Percentiles rank a stretch among this genome's conserved stretches.
Conservation (phyloP, 2,329 filamentous ascomycete genomes). For the Trichoderma aggressivum region DNA sequence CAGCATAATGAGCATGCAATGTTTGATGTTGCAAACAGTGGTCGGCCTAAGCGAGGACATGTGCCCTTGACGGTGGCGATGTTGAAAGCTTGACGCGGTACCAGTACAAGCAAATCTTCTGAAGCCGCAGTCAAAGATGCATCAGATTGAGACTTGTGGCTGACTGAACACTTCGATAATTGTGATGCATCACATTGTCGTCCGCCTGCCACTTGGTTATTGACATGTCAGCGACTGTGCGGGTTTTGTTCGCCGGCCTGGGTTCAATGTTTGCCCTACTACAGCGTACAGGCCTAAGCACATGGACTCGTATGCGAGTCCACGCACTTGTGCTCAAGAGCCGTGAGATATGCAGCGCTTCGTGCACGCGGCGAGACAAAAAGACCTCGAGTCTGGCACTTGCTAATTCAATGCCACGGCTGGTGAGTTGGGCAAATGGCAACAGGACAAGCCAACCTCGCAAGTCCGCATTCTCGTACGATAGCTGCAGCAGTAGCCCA, state of each 20-base stretch:
- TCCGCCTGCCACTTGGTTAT: neutral
- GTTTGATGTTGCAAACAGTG: neutral
- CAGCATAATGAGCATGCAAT: neutral
- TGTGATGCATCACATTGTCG: conserved; percentile 11
- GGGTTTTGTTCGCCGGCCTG: neutral
- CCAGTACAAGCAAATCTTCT: neutral
- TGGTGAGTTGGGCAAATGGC: neutral
- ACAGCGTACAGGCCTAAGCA: neutral
- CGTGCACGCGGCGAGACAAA: neutral
- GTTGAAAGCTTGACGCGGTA: neutral
- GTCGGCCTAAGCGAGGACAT: neutral
- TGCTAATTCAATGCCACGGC: neutral
- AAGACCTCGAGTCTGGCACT: neutral
- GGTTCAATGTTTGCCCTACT: neutral
- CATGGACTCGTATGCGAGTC: neutral
- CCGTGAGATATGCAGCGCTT: neutral
- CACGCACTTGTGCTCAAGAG: neutral
- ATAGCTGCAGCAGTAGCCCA: conserved; percentile 9
- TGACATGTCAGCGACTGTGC: neutral
- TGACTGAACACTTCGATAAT: neutral
- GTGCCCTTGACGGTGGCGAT: neutral
- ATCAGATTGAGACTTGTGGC: neutral
- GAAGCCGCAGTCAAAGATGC: neutral
- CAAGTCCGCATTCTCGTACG: neutral
- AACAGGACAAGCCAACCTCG: neutral